Evolutionary conservation across 2,329 filamentous ascomycete genomes (phyloP).

Genomic region (Colletotrichum camelliae): DNA sequence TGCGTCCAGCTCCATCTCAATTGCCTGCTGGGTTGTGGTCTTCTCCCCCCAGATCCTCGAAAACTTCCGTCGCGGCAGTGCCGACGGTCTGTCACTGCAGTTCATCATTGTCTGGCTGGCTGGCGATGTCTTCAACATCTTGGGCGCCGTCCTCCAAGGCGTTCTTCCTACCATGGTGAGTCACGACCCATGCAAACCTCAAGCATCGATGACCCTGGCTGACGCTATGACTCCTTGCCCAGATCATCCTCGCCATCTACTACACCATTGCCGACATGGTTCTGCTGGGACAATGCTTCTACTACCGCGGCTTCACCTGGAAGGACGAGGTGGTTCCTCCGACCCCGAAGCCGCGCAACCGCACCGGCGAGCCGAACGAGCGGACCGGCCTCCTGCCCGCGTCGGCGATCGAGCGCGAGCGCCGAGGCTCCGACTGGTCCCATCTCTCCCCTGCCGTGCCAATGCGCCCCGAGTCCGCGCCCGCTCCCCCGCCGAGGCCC

Average conservation of each 20-base stretch:
- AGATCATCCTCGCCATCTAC: conserved; percentile 90
- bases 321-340: conserved; percentile 55
- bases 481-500: conserved; percentile 47
- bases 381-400: conserved; percentile 52
- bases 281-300: conserved; percentile 88
- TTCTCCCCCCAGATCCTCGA: conserved; percentile 97
- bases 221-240: conserved; percentile 3
- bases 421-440: conserved; percentile 61
- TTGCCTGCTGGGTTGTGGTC: conserved; percentile 97
- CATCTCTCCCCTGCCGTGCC: conserved; percentile 84
- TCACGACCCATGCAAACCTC: not conserved
- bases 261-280: conserved; percentile 93
- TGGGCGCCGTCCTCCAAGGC: conserved; percentile 88
- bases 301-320: conserved; percentile 86
- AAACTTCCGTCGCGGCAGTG: conserved; percentile 85
- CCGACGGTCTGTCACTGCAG: conserved; percentile 86
- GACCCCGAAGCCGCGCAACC: conserved; percentile 42
- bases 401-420: conserved; percentile 39
- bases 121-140: conserved; percentile 96
- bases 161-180: conserved; percentile 89
- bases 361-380: conserved; percentile 51
- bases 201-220: conserved; percentile 5
- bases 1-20: conserved; percentile 79
- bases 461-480: conserved; percentile 58
- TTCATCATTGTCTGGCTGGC: conserved; percentile 94